Evolutionary conservation across 176 grass and related monocot species (phyloP), one percentile per base, ranked within the genome.

Genomic region (Areca catechu): DNA sequence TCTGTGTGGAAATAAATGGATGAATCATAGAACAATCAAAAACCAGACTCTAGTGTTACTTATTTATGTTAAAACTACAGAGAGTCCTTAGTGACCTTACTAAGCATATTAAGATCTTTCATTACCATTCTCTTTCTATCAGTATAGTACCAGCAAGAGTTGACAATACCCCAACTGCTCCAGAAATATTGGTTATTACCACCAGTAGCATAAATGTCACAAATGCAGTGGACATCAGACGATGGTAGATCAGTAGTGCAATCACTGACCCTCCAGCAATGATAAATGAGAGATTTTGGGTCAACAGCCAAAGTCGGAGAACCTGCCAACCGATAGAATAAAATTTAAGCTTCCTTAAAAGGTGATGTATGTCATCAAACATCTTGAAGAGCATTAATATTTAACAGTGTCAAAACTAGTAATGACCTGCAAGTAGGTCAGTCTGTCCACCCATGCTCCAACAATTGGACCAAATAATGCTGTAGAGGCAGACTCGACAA

Each of bases 141-240:
- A 97, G 72, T 48, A 91, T 97, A 19, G 86, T 97, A 43, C 83
- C 92, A 16, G 83, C 86, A 20, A 96, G 92, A 52, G 80, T 96
- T 18, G 92, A 97, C 5, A 97, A 77, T 15, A 71, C 83, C 0
- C 80, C 92, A 23, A 97, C 52, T 30, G 92, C 92, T 22, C 92
- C 92, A 22, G 80, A 82, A 52, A 77, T 59, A 47, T 97, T 97
- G 15, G 78, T 88, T 19, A 91, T 50, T 6, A 82, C 17, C 34
- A 97, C 65, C 15, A 91, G 65, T n/a, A 67, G 43, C 22, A 85
- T 34, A 58, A 97, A 97, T 20, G 58, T 49, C 0, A 48, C 37
- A 80, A 84, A 82, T 68, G 47, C 53, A 18, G 65, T 67, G 1
- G 24, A 24, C 53, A 72, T 88, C 58, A 90, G 72, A 20, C 50